phyloP scores from a whole-genome alignment of 2,329 filamentous ascomycete genomes.

The Falciphora oryzae region DNA sequence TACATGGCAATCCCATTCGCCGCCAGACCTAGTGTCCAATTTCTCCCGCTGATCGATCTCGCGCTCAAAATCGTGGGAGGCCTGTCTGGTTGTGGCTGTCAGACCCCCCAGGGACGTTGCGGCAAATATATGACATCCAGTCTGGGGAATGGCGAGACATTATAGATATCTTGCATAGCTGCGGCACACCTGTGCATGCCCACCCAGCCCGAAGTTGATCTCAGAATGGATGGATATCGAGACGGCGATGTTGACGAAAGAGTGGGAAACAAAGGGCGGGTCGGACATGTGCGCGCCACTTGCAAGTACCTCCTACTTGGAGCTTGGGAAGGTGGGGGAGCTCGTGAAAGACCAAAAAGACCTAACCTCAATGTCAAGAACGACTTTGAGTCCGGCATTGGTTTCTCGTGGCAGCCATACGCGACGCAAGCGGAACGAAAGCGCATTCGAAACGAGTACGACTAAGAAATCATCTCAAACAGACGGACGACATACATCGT shows the following conservation, averaged over 20 bases:
- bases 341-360: neutral
- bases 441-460: neutral
- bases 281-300: neutral
- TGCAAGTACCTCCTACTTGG: neutral
- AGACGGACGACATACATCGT: no score
- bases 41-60: slow-evolving; percentile 32
- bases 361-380: no score
- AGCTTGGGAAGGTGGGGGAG: neutral
- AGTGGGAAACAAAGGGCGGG: neutral
- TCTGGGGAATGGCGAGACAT: no score
- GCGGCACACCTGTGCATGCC: no score
- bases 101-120: no score
- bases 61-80: no score
- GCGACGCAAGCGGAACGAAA: neutral
- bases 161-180: no score
- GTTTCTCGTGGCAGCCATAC: no score
- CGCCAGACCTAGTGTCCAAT: no score
- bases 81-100: no score
- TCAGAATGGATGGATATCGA: neutral
- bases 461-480: neutral
- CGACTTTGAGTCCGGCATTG: no score
- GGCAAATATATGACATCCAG: no score
- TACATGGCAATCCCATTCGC: neutral
- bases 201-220: neutral
- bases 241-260: neutral